These are phyloP conservation scores for Cyclostephanos tholiformis DNA, from an alignment of 108 stramenopile species.

Conservation along the genomic window DNA sequence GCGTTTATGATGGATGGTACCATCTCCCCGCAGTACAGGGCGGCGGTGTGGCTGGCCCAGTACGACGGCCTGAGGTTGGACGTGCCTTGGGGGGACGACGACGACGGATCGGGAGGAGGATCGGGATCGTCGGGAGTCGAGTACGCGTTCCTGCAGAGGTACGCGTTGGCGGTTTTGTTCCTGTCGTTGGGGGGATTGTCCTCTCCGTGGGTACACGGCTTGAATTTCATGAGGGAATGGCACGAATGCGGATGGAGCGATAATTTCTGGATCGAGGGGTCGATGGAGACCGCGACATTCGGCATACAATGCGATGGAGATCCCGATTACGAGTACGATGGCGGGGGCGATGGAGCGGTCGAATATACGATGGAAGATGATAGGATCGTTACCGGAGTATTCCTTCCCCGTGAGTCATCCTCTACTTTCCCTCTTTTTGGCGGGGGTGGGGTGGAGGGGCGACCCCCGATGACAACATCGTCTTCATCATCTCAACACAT, in stretches of 20 bases:
- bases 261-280: constrained; percentile 4
- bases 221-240: constrained; percentile 25
- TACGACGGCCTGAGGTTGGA: constrained; percentile 7
- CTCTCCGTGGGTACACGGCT: constrained; percentile 1
- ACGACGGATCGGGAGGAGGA: too few species aligned
- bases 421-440: neutral
- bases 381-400: constrained; percentile 21
- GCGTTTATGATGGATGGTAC: neutral
- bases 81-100: neutral
- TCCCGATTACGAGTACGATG: constrained; percentile 14
- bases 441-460: too few species aligned
- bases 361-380: neutral
- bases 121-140: too few species aligned
- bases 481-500: too few species aligned
- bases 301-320: constrained; percentile 24
- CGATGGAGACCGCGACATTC: neutral
- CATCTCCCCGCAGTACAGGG: constrained; percentile 31
- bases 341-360: neutral
- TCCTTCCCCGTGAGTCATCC: constrained; percentile 20
- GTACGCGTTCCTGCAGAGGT: constrained; percentile 45
- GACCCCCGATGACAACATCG: too few species aligned
- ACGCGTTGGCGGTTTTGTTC: constrained; percentile 37
- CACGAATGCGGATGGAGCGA: constrained; percentile 45
- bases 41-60: constrained; percentile 35
- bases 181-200: constrained; percentile 30